Conservation (phyloP, 192 early-diverging fungal species). For the Coemansia sp. region DNA sequence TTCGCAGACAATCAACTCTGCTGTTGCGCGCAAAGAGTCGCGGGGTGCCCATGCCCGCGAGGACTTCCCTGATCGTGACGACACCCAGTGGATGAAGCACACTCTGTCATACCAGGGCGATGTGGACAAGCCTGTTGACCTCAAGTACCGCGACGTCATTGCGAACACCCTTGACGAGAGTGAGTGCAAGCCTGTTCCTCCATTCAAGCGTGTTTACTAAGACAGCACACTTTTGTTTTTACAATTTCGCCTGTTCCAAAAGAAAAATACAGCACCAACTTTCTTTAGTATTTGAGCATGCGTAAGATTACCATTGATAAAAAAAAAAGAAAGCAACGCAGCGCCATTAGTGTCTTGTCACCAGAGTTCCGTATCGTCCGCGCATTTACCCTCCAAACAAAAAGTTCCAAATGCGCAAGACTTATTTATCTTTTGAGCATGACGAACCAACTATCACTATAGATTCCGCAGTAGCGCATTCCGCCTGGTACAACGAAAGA, state of each 20-base stretch:
- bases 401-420: neutral
- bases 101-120: constrained; percentile 93
- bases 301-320: neutral
- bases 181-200: constrained; percentile 91
- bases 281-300: neutral
- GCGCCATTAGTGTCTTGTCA: neutral
- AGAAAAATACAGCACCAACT: constrained; percentile 1
- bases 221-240: neutral
- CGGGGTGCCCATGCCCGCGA: constrained; percentile 98
- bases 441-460: no score
- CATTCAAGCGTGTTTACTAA: constrained; percentile 87
- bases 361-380: neutral
- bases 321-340: neutral
- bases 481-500: neutral
- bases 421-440: no score
- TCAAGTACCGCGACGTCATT: constrained; percentile 85
- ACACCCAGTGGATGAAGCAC: constrained; percentile 98
- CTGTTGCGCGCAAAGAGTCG: constrained; percentile 92
- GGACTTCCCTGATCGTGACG: constrained; percentile 89
- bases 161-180: constrained; percentile 84
- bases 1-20: constrained; percentile 88
- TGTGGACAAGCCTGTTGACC: constrained; percentile 70
- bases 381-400: neutral
- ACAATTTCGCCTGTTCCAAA: neutral
- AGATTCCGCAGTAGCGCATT: neutral